Base-by-base conservation (phyloP, 345 rosid species). In the Ceriops tagal region DNA sequence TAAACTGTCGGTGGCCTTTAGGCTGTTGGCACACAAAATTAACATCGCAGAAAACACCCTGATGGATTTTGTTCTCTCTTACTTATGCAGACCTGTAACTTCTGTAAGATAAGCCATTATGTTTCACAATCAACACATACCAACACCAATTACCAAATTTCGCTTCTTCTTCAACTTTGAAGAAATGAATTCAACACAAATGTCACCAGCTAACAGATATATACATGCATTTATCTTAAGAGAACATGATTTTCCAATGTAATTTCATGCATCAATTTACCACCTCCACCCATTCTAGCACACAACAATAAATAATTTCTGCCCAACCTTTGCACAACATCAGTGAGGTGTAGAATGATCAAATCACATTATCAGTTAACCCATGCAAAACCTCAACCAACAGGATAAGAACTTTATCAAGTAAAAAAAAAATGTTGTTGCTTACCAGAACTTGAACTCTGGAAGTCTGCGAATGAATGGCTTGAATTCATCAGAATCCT, bases 401-500 rank as follows among this genome's bases (percentile, higher is more conserved):
- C 30, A 10, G 19, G 30, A 24, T 5, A 56, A 56, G 18, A 56
- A 56, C 24, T 15, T 21, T 21, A 21, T 21, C 22, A 13, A 39
- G 31, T 22, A 57, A 43, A 46, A 35, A 65, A 46, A 31, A 9
- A 19, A 0, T 18, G 16, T 15, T 1, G 52, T 58, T 19, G 13
- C n/a, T 79, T 87, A 92, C 98, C 98, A 89, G 86, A 89, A 88
- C 78, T 92, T 92, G 75, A 92, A 92, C 87, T 92, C 96, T 0
- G 96, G 96, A 34, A 92, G 92, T 4, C 97, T 82, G 59, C 96
- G 93, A 73, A 92, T 85, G 76, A 88, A 89, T 4, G 96, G 96
- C 84, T 87, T 88, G 85, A 92, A 92, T 76, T 92, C 98, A 71
- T 92, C 92, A 35, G 96, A 92, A 68, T 87, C 90, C 73, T 83